Conservation (phyloP, 768 basidiomycete genomes). For the Tulasnella calospora region DNA sequence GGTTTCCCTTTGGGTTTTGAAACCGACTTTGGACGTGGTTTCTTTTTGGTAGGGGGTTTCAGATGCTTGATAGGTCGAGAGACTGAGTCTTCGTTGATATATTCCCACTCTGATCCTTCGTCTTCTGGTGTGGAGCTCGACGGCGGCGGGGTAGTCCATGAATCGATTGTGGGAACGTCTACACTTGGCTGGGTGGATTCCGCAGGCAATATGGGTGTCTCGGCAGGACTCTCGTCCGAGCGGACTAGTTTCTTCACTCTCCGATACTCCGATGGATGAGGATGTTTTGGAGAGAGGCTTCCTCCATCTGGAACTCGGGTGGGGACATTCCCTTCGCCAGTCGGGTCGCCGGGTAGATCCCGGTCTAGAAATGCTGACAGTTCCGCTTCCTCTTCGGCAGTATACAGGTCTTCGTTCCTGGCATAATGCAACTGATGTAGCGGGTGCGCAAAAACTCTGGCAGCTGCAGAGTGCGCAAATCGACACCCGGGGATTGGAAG, state of each 20-base stretch:
- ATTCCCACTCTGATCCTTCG: not conserved
- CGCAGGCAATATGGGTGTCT: too few relatives aligned
- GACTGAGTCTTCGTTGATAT: not conserved
- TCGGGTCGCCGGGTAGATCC: not conserved
- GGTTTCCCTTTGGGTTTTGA: not conserved
- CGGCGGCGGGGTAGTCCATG: not conserved
- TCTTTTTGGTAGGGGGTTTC: not conserved
- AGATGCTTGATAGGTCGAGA: not conserved
- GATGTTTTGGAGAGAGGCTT: not conserved
- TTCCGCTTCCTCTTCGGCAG: constrained; percentile 13
- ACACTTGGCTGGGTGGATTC: not conserved
- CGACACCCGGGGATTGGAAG: constrained; percentile 4
- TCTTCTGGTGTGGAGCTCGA: not conserved
- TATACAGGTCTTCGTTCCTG: not conserved
- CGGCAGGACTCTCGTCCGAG: not conserved
- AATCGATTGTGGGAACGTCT: not conserved
- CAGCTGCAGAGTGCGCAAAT: not conserved
- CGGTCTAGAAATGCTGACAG: not conserved
- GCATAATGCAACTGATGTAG: constrained; percentile 1
- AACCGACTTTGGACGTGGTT: not conserved
- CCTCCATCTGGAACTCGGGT: not conserved
- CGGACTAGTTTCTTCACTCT: not conserved
- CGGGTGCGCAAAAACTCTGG: not conserved
- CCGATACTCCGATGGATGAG: constrained; percentile 1
- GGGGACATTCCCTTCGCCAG: not conserved